Evolutionary conservation across 2,329 filamentous ascomycete genomes (phyloP), one percentile per base, ranked within the genome.

Genomic region (Cladorrhinum sp.): DNA sequence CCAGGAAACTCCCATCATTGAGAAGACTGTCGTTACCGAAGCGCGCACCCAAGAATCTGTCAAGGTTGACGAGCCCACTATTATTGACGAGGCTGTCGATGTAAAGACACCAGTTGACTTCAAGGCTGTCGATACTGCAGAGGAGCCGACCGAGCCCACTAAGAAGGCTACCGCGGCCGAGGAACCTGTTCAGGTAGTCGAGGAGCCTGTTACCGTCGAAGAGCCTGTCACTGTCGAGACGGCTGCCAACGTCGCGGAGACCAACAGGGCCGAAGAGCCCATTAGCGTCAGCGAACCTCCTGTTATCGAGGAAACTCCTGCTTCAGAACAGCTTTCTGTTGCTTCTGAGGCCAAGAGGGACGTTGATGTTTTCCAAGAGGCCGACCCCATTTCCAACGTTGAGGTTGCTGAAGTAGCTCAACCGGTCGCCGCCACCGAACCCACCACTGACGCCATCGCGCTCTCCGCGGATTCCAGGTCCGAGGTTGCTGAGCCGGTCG

Each of bases 141-240:
- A 65, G 18, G 64, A 59, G 30, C 7, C 42, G 21, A 23, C 39
- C 33, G 26, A 59, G 30, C 7, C 42, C 20, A 23, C 39, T 48
- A 9, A 28, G 26, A 28, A 28, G 49, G 20, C 54, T 9, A 6
- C 51, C 14, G 20, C 49, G 1, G 56, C 59, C 10, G 62, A 65
- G 18, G 64, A 59, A 28, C 6, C 39, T 21, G 28, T 33, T 23
- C 66, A 36, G 28, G 39, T 3, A 3, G 36, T 16, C 16, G 36
- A 54, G 52, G 28, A 54, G 18, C 7, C 59, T 51, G 49, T 57
- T 33, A 49, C 51, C 48, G 36, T 39, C 23, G 64, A 65, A 52
- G 57, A 63, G 26, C 28, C 65, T 9, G 33, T 48, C 23, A 7
- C 42, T 26, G 56, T 58, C 33, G 61, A 66, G 36, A 62, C n/a